Base-by-base conservation (phyloP, 352 stramenopile genomes). In the Globisporangium apiculatum region DNA sequence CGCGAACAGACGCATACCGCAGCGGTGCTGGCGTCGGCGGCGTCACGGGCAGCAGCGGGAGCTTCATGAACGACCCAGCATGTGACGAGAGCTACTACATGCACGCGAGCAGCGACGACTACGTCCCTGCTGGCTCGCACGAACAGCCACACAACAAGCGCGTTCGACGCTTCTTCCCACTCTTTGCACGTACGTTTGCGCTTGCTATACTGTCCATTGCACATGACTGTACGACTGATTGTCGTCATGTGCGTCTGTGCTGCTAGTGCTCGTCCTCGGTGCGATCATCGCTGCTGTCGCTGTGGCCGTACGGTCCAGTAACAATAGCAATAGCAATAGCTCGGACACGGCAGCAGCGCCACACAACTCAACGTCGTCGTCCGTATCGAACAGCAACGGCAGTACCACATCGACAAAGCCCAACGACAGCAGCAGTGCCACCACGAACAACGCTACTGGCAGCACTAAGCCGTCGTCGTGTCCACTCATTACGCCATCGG, bases 211-310 rank as follows among this genome's bases (percentile, higher is more conserved):
- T 18, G 4, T 17, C 15, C 24, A n/a, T 37, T 46, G 31, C 10
- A 4, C 24, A 31, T 52, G 35, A 11, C 4, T 15, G 5, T 31
- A 4, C 12, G 31, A 40, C 48, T 18, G 5, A 24, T 5, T 8
- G 7, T 24, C 14, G 9, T 24, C 51, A 53, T 10, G 8, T 36
- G 14, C n/a, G 7, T 51, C 11, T 41, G 15, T n/a, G 49, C 7
- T 50, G 11, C 9, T 64, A 37, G 71, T 81, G 53, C 50, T 84
- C 8, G 49, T 81, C 36, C 51, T 71, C 14, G 66, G 53, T n/a
- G 51, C 62, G 18, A 65, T 74, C 51, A 68, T 86, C 59, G 64
- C 60, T 9, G 65, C 80, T 17, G 65, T 81, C 8, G 61, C 55
- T 31, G 65, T 85, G 47, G 67, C 66, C 6, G 37, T 75, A 18